Conservation (phyloP, 352 stramenopile species). For the Phytophthora boehmeriae region DNA sequence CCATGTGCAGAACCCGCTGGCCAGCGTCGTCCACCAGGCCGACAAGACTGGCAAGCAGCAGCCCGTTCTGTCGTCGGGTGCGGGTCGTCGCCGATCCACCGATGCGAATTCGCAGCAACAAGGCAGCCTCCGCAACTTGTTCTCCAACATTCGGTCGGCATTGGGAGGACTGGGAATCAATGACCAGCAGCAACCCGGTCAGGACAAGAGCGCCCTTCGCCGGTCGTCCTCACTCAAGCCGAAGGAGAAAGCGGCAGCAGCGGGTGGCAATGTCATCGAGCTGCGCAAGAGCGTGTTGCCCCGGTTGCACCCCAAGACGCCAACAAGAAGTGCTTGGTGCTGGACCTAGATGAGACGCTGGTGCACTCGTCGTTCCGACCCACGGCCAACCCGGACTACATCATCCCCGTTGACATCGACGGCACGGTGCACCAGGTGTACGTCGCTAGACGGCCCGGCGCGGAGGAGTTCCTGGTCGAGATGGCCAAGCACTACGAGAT, state of each 20-base stretch:
- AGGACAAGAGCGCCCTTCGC: constrained; percentile 27
- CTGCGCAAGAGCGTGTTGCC: constrained; percentile 54
- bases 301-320: constrained; percentile 42
- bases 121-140: constrained; percentile 59
- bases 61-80: constrained; percentile 5
- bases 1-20: constrained; percentile 36
- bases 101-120: constrained; percentile 15
- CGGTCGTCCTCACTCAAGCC: constrained; percentile 15
- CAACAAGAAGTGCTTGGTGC: constrained; percentile 86
- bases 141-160: constrained; percentile 68
- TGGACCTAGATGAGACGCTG: constrained; percentile 97
- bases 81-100: constrained; percentile 22
- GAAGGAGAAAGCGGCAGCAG: constrained; percentile 1
- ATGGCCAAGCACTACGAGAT: constrained; percentile 97
- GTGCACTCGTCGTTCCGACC: constrained; percentile 96
- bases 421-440: constrained; percentile 83
- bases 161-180: constrained; percentile 35
- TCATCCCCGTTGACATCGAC: constrained; percentile 96
- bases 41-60: constrained; percentile 61
- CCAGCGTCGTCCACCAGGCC: constrained; percentile 61
- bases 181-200: constrained; percentile 51
- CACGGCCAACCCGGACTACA: constrained; percentile 93
- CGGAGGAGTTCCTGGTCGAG: constrained; percentile 95
- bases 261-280: constrained; percentile 38
- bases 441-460: constrained; percentile 90